Evolutionary conservation across 176 grass and related monocot species (phyloP).

Genomic region (Puccinellia tenuiflora): DNA sequence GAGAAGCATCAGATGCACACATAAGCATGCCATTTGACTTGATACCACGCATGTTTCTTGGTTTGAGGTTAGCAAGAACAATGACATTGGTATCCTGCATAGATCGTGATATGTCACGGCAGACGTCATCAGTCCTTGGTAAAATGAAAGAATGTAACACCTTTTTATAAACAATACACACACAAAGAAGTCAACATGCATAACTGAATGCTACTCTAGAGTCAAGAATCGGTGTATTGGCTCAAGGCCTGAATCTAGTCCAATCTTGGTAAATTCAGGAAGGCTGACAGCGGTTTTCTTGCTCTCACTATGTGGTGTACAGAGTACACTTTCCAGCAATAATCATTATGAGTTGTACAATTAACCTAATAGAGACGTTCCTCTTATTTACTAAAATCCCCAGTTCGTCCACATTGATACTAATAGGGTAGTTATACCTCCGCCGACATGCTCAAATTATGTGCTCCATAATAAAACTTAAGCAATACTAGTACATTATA

Average conservation of each 20-base stretch:
- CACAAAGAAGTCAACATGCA: not conserved
- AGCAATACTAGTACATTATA: no score
- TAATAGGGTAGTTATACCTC: not conserved
- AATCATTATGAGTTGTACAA: not conserved
- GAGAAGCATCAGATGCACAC: conserved; percentile 88
- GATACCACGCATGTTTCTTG: conserved; percentile 94
- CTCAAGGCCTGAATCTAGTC: not conserved
- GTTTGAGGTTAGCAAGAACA: conserved; percentile 88
- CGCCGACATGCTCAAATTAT: not conserved
- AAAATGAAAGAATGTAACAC: not conserved
- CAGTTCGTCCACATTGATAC: not conserved
- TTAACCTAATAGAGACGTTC: not conserved
- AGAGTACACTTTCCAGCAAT: not conserved
- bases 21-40: conserved; percentile 99
- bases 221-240: not conserved
- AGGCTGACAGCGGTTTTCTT: not conserved
- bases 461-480: not conserved
- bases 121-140: not conserved
- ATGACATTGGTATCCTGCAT: conserved; percentile 77
- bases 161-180: not conserved
- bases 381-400: not conserved
- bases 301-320: not conserved
- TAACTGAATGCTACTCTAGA: not conserved
- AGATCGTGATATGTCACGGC: not conserved
- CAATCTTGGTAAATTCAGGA: not conserved